phyloP scores from a whole-genome alignment of 768 basidiomycete species.

The Tylopilus subfusipes region DNA sequence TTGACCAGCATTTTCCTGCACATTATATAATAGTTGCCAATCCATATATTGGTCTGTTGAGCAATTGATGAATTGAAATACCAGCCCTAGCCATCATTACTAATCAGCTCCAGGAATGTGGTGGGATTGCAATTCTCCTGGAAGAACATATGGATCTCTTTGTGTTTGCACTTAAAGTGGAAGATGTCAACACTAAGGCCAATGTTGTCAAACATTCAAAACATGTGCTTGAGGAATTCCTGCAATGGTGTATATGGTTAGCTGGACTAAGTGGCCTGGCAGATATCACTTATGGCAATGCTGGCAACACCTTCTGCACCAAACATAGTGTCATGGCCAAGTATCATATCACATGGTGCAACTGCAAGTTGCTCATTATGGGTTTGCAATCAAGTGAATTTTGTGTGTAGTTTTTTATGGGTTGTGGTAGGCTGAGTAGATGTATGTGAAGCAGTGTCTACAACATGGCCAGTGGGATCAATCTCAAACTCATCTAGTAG shows the following conservation, averaged over 20 bases:
- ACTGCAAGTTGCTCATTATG: conserved; percentile 4
- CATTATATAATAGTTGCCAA: not conserved
- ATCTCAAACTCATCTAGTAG: not conserved
- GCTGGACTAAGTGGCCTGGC: too few species aligned
- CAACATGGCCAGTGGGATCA: too few species aligned
- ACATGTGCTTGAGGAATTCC: too few species aligned
- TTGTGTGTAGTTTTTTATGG: not conserved
- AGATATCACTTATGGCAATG: not conserved
- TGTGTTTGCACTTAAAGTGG: not conserved
- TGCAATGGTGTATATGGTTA: too few species aligned
- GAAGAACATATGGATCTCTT: not conserved
- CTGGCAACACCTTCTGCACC: conserved; percentile 4
- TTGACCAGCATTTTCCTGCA: not conserved
- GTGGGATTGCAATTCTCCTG: not conserved
- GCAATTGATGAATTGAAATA: not conserved
- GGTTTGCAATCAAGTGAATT: not conserved
- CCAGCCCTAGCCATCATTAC: not conserved
- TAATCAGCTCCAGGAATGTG: not conserved
- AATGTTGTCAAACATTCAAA: conserved; percentile 9
- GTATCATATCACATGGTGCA: not conserved
- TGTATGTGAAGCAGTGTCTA: too few species aligned
- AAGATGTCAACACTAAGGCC: conserved; percentile 36
- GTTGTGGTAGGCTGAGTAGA: too few species aligned
- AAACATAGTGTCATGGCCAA: not conserved
- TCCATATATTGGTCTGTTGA: not conserved